These are phyloP conservation scores for Pigoraptor vietnamica DNA, from an alignment of 78 protist genomes.

Conservation along the genomic window DNA sequence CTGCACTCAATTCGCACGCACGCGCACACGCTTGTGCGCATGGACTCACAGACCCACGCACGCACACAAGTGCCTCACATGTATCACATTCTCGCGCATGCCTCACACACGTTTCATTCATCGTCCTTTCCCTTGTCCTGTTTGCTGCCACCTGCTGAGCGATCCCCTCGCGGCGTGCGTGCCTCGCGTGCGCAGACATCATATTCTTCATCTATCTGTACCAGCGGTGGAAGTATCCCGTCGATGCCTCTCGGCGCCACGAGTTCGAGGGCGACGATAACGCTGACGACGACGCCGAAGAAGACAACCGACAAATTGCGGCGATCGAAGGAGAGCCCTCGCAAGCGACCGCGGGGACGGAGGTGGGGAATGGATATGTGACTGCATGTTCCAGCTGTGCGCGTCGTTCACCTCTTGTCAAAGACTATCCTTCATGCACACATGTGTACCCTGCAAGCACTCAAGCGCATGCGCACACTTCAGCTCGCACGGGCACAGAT, in stretches of 20 bases:
- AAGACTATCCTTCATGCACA: too few relatives aligned
- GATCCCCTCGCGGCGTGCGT: too few relatives aligned
- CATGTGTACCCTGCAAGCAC: too few relatives aligned
- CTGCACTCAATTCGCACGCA: not conserved
- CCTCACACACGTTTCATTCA: not conserved
- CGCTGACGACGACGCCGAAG: not conserved
- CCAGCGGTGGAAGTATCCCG: constrained; percentile 92
- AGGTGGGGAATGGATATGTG: too few relatives aligned
- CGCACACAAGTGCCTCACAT: not conserved
- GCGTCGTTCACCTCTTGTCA: too few relatives aligned
- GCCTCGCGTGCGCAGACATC: constrained; percentile 55
- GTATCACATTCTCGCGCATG: not conserved
- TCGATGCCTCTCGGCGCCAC: constrained; percentile 52
- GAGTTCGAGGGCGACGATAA: constrained; percentile 12
- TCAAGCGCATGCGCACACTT: too few relatives aligned
- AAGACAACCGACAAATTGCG: too few relatives aligned
- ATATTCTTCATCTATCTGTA: constrained; percentile 78
- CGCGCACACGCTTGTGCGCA: not conserved
- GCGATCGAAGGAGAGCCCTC: too few relatives aligned
- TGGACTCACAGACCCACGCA: too few relatives aligned
- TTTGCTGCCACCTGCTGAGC: not conserved
- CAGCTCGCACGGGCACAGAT: too few relatives aligned
- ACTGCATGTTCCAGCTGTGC: too few relatives aligned
- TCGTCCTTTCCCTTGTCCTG: not conserved
- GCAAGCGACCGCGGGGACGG: too few relatives aligned